Conservation (phyloP, 192 early-diverging fungal genomes). For the Phlyctochytrium planicorne region DNA sequence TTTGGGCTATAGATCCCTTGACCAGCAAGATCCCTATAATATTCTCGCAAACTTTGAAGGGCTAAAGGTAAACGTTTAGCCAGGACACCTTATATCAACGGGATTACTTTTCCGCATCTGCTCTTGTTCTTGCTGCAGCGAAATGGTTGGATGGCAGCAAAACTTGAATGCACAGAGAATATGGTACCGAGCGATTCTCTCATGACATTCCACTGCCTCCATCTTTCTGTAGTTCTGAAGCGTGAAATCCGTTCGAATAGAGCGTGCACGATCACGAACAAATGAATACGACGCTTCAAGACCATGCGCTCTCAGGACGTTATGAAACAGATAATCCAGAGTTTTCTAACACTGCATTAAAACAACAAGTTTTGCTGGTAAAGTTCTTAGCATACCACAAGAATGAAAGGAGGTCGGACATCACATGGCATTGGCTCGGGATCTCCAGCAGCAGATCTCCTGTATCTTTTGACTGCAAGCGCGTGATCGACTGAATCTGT, state of each 20-base stretch:
- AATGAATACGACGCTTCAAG: conserved; percentile 73
- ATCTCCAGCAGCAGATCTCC: conserved; percentile 80
- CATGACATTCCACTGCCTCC: conserved; percentile 68
- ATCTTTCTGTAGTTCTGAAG: conserved; percentile 75
- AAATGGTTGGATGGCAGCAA: conserved; percentile 67
- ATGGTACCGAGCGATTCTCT: conserved; percentile 85
- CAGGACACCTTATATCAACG: not conserved
- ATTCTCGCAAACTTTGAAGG: conserved; percentile 80
- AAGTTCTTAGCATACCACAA: conserved; percentile 50
- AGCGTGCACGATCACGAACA: conserved; percentile 80
- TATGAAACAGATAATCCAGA: conserved; percentile 46
- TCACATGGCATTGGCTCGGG: conserved; percentile 85
- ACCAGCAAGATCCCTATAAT: conserved; percentile 74
- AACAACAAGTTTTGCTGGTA: not conserved
- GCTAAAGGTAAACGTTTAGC: too few species aligned
- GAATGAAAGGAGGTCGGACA: conserved; percentile 74
- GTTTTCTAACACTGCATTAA: conserved; percentile 23
- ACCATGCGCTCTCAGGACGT: conserved; percentile 41
- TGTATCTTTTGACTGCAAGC: conserved; percentile 78
- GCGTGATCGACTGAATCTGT: conserved; percentile 64
- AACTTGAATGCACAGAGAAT: conserved; percentile 74
- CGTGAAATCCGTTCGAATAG: conserved; percentile 84
- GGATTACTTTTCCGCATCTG: conserved; percentile 79
- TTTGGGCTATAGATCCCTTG: conserved; percentile 60
- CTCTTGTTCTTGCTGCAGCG: conserved; percentile 81